phyloP scores from a whole-genome alignment of 176 grass and related monocot genomes.

The Bonia amplexicaulis region DNA sequence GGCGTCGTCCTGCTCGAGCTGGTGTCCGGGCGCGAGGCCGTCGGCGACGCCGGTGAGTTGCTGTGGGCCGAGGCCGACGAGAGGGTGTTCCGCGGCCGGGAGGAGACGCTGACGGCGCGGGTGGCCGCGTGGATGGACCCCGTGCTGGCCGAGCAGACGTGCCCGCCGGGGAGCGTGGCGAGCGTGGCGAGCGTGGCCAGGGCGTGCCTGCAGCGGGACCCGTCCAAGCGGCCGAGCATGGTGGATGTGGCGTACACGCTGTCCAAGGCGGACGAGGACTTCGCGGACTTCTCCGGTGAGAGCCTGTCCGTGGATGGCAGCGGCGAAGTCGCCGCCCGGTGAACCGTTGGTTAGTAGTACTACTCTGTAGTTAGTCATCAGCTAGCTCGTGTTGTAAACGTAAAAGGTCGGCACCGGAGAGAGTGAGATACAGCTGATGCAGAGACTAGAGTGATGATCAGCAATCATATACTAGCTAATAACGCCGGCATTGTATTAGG shows the following conservation, averaged over 20 bases:
- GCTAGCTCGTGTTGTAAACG: neutral
- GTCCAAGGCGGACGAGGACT: conserved; percentile 81
- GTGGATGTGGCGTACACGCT: conserved; percentile 84
- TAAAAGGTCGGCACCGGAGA: neutral
- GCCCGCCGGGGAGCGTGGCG: conserved; percentile 59
- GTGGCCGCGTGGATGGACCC: conserved; percentile 74
- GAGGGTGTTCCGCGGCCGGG: conserved; percentile 39
- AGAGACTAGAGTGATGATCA: neutral
- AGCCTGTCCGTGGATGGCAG: conserved; percentile 36
- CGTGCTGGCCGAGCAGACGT: conserved; percentile 59
- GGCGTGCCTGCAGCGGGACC: conserved; percentile 72
- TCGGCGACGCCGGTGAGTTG: conserved; percentile 40
- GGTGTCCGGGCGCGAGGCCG: conserved; percentile 63
- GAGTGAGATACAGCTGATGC: neutral
- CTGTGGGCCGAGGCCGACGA: conserved; percentile 76
- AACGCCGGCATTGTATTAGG: neutral
- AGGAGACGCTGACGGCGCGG: conserved; percentile 34
- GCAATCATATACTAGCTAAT: neutral
- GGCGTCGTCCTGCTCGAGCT: conserved; percentile 92
- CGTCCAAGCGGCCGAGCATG: conserved; percentile 89
- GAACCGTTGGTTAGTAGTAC: neutral
- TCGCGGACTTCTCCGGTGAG: conserved; percentile 70
- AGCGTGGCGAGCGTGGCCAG: conserved; percentile 60
- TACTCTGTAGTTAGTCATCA: neutral
- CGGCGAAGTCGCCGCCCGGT: conserved; percentile 47